phyloP scores from a whole-genome alignment of 805 yeast species.

The Phaffomyces thermotolerans region DNA sequence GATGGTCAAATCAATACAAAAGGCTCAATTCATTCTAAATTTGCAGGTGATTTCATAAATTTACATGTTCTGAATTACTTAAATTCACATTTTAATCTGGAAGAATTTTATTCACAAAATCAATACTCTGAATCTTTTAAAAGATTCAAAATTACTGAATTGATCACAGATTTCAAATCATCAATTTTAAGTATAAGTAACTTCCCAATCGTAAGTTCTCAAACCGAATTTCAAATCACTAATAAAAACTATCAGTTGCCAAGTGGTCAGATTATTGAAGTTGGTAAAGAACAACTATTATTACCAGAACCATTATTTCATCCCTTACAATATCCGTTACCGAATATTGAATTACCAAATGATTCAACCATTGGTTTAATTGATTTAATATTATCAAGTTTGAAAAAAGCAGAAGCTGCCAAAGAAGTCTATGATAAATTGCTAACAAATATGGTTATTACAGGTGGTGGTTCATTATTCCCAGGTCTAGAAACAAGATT shows the following conservation, averaged over 20 bases:
- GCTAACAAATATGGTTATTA: slow-evolving; percentile 62
- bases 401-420: slow-evolving; percentile 36
- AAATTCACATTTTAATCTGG: slow-evolving; percentile 24
- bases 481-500: slow-evolving; percentile 66
- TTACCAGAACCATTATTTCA: slow-evolving; percentile 65
- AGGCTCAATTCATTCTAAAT: slow-evolving; percentile 58
- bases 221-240: slow-evolving; percentile 27
- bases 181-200: slow-evolving; percentile 31
- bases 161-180: slow-evolving; percentile 44
- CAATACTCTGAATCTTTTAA: slow-evolving; percentile 30
- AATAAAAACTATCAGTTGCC: slow-evolving; percentile 53
- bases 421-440: slow-evolving; percentile 34
- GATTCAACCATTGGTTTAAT: slow-evolving; percentile 24
- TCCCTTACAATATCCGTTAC: slow-evolving; percentile 47
- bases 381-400: slow-evolving; percentile 32
- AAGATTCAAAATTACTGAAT: slow-evolving; percentile 31
- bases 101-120: slow-evolving; percentile 15
- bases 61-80: slow-evolving; percentile 49
- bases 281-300: slow-evolving; percentile 46
- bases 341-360: slow-evolving; percentile 20
- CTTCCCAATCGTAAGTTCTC: slow-evolving; percentile 30
- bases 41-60: slow-evolving; percentile 81
- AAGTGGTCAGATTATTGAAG: slow-evolving; percentile 39
- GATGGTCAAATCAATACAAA: slow-evolving; percentile 68
- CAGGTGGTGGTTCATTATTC: slow-evolving; percentile 67